Base-by-base conservation (phyloP, 805 yeast species). In the Lachancea kluyveri region DNA sequence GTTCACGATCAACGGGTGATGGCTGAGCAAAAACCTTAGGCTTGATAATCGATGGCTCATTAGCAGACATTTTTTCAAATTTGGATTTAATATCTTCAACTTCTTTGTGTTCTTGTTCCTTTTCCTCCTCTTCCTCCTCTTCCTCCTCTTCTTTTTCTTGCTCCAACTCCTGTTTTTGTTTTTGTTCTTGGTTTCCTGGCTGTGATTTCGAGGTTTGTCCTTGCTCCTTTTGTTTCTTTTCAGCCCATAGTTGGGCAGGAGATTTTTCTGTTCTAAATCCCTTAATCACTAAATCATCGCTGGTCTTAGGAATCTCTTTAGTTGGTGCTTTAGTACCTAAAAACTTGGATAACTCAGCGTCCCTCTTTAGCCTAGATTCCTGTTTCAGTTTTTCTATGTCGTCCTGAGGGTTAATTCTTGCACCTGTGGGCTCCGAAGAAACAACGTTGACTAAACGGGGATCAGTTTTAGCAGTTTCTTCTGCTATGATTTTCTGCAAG, bases 241-340 rank as follows among this genome's bases (percentile, higher is more conserved):
- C 96, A 15, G 96, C 96, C 96, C 96, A 87, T 17, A 84, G 49
- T 62, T 87, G 96, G 17, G 96, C 96, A 15, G 96, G 96, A 6
- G 95, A 82, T 59, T 85, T 83, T 39, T 95, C 96, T 39, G 69
- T 72, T 40, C 72, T 72, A 30, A 76, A 61, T 23, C 85, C 90
- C 33, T 77, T 75, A 27, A 70, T 68, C 4, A 68, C 59, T 38
- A 70, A 67, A 24, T 60, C 63, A 21, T 51, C 46, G 27, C 47
- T 42, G n/a, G 32, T 38, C 12, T 29, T 25, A 11, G 33, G 33
- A n/a, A 43, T 23, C 17, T 50, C 31, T 13, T 26, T 13, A 8
- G 46, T 26, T 12, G 65, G 58, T 10, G 64, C 49, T 31, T 57
- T 61, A 9, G 64, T 48, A 18, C 58, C 60, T 33, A 62, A 40